Evolutionary conservation across 1,284 basidiomycete genomes (phyloP), one percentile per base, ranked within the genome.

Genomic region (Trametes pubescens): DNA sequence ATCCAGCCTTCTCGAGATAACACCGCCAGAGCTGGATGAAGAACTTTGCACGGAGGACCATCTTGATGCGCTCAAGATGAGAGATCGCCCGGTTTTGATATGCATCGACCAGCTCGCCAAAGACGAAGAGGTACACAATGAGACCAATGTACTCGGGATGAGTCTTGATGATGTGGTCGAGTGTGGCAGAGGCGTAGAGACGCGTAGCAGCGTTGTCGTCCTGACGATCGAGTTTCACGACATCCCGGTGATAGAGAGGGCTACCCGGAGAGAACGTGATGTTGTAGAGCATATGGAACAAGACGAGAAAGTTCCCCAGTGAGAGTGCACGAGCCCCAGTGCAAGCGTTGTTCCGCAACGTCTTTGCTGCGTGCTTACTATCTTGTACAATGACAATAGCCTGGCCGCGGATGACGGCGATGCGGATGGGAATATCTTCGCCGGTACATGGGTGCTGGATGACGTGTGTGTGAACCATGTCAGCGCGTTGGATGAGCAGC

Each of bases 201-300:
- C 77, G 72, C 0, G 68, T 65, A 1, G 81, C 79, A 6, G 81
- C 79, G 62, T 74, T 72, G 66, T 83, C 79, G 66, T 82, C 80
- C 69, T 82, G 81, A 2, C 72, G 64, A 60, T 82, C 79, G 1
- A 77, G 38, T 51, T 76, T 76, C n/a, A 73, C 67, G 13, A 82
- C 76, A 66, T 82, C 80, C 0, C 76, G 74, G 9, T 57, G 34
- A 57, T 74, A 80, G 1, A 82, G 65, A 2, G 69, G 67, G 54
- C 60, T 60, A 24, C 59, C 44, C 0, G 32, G 14, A 10, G 38
- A 32, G 7, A 48, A 51, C 1, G 62, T 65, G 24, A 68, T 32
- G 0, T 58, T 26, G 0, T 56, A 62, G 57, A 48, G 5, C 51
- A 34, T 10, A 2, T 11, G 6, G 29, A 57, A 71, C 21, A 57